A percentile compares a stretch with the other conserved stretches of the same genome.
Conservation (phyloP, 2,329 filamentous ascomycete species). For the Phialophora verrucosa region DNA sequence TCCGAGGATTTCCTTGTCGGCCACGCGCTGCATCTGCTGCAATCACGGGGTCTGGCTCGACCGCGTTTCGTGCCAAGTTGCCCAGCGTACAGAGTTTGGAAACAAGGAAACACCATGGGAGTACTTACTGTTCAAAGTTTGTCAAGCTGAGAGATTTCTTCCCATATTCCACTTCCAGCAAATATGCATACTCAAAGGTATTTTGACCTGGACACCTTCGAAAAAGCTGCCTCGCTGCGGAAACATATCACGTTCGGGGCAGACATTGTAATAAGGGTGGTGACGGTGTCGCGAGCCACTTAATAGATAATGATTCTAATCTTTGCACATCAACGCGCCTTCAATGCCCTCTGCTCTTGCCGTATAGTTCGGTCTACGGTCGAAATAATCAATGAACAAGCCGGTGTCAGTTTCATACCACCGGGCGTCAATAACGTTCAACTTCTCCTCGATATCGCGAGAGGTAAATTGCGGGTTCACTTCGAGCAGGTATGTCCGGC, state of each 20-base stretch:
- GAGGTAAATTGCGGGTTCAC: constrained; percentile 63
- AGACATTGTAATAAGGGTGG: constrained; percentile 12
- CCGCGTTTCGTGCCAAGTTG: too few species aligned
- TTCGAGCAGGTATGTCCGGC: constrained; percentile 60
- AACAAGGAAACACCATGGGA: too few species aligned
- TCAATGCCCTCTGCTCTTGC: constrained; percentile 47
- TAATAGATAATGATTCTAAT: constrained; percentile 59
- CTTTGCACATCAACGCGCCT: constrained; percentile 62
- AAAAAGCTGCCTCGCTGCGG: constrained; percentile 62
- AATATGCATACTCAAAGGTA: constrained; percentile 62
- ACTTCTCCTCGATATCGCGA: constrained; percentile 51
- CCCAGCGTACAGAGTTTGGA: too few species aligned
- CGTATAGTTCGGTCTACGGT: constrained; percentile 57
- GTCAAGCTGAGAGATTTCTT: constrained; percentile 54
- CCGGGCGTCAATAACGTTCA: constrained; percentile 65
- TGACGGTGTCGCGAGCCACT: constrained; percentile 13
- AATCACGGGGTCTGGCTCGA: too few species aligned
- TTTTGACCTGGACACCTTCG: constrained; percentile 59
- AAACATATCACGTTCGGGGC: constrained; percentile 59
- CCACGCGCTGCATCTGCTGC: too few species aligned
- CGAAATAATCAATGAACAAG: constrained; percentile 66
- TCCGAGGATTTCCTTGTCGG: too few species aligned
- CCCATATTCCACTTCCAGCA: constrained; percentile 63
- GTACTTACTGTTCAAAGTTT: constrained; percentile 50
- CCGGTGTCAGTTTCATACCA: constrained; percentile 67